phyloP scores from a whole-genome alignment of 2,329 filamentous ascomycete species.

The Neonectria hederae region DNA sequence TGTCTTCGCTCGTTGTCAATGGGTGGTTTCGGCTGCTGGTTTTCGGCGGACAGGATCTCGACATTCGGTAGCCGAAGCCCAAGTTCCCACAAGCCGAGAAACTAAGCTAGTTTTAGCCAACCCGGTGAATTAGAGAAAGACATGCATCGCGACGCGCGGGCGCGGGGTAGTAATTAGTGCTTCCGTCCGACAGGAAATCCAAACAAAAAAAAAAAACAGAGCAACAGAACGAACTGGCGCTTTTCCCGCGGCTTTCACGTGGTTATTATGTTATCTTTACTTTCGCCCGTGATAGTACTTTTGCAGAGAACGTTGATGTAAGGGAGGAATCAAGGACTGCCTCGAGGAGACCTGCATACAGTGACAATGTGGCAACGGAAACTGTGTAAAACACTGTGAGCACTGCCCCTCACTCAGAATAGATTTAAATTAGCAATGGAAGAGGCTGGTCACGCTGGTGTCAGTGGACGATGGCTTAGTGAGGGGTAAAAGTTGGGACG shows the following conservation, averaged over 20 bases:
- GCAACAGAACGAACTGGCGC: background rate
- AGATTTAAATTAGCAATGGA: too few relatives aligned
- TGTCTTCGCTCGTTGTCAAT: background rate
- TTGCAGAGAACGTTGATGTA: background rate
- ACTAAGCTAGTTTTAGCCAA: background rate
- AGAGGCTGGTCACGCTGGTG: background rate
- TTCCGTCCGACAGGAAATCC: background rate
- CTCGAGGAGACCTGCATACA: background rate
- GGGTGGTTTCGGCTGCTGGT: background rate
- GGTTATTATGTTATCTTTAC: background rate
- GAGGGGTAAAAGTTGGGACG: background rate
- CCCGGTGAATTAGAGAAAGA: background rate
- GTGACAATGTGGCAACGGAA: background rate
- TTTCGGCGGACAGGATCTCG: background rate
- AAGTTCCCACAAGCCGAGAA: background rate
- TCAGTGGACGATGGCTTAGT: background rate
- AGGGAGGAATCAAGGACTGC: background rate
- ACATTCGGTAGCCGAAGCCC: background rate
- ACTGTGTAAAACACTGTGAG: background rate
- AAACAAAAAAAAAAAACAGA: background rate
- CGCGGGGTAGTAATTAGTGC: background rate
- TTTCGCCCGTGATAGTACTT: background rate
- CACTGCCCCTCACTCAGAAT: background rate
- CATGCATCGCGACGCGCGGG: background rate
- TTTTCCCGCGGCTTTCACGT: background rate